Base-by-base conservation (phyloP, 192 early-diverging fungal species). In the Neocallimastix lanati region DNA sequence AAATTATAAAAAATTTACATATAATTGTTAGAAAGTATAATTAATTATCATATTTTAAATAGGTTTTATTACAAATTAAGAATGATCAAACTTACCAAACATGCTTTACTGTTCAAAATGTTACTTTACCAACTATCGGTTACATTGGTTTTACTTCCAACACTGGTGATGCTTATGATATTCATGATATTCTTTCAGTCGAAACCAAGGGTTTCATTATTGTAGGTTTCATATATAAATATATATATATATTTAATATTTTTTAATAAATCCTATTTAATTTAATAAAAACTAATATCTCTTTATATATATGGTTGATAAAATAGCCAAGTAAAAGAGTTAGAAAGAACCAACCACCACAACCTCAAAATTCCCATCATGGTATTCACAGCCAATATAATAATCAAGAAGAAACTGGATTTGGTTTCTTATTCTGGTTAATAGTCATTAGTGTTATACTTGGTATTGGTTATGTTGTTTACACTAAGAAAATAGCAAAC, bases 101-200 rank as follows among this genome's bases (percentile, higher is more conserved):
- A 76, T 99, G 98, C 85, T 98, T 99, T 84, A 91, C 88, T 13
- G 85, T 91, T 28, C 80, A 84, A 28, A 90, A 96, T 80, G 90
- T 95, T 29, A 90, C 87, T n/a, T 82, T 99, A 79, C 95, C 96
- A 0, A 76, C 83, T n/a, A 79, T 85, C 76, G 85, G 91, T 40
- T 98, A 95, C 85, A 87, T 98, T 76, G 96, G 96, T 12, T 98
- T 98, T 86, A 90, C 93, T 36, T 93, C 96, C 11, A 86, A 90
- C 76, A 99, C 98, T 0, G 98, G 98, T 80, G 96, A 94, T 79
- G 90, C 96, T 50, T 87, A 88, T 77, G 94, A 94, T 88, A 90
- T 88, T 38, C 80, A 83, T 78, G 40, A 78, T 78, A 28, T 87
- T 83, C 35, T 25, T 27, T 81, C 80, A 2, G 28, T 80, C 12